Evolutionary conservation across 2,329 filamentous ascomycete genomes (phyloP).

Genomic region (Coleophoma cylindrospora): DNA sequence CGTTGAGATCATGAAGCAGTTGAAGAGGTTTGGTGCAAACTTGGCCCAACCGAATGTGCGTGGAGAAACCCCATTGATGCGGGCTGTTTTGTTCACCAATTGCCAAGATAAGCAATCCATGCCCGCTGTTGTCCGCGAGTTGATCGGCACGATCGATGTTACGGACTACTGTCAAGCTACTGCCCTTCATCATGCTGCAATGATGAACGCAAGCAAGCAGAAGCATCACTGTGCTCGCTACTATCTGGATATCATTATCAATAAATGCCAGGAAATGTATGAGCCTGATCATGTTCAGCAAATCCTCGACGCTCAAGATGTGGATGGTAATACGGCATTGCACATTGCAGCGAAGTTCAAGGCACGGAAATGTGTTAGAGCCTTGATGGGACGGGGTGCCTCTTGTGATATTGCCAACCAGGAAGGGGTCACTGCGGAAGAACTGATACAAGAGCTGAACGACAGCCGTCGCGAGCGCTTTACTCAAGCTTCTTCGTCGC

Average conservation of each 20-base stretch:
- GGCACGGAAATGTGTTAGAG: constrained; percentile 83
- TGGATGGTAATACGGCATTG: constrained; percentile 82
- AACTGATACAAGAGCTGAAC: constrained; percentile 74
- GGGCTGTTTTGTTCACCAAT: constrained; percentile 93
- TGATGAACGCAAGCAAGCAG: constrained; percentile 75
- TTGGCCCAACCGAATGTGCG: constrained; percentile 65
- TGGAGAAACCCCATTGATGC: constrained; percentile 90
- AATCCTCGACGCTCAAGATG: constrained; percentile 77
- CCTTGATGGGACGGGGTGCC: constrained; percentile 73
- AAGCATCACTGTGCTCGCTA: constrained; percentile 89
- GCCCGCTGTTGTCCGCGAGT: constrained; percentile 74
- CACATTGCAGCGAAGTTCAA: constrained; percentile 74
- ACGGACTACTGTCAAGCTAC: constrained; percentile 79
- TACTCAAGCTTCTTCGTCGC: constrained; percentile 67
- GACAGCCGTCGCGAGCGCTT: constrained; percentile 58
- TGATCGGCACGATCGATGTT: constrained; percentile 75
- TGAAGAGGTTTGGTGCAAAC: constrained; percentile 75
- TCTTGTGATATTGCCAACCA: constrained; percentile 78
- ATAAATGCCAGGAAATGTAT: constrained; percentile 75
- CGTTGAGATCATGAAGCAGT: constrained; percentile 80
- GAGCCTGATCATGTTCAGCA: constrained; percentile 72
- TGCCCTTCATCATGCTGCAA: constrained; percentile 90
- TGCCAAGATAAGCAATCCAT: constrained; percentile 93
- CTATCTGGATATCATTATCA: constrained; percentile 87
- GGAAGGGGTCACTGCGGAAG: constrained; percentile 77